phyloP scores from a whole-genome alignment of 2,329 filamentous ascomycete genomes.

The Aureobasidium namibiae region DNA sequence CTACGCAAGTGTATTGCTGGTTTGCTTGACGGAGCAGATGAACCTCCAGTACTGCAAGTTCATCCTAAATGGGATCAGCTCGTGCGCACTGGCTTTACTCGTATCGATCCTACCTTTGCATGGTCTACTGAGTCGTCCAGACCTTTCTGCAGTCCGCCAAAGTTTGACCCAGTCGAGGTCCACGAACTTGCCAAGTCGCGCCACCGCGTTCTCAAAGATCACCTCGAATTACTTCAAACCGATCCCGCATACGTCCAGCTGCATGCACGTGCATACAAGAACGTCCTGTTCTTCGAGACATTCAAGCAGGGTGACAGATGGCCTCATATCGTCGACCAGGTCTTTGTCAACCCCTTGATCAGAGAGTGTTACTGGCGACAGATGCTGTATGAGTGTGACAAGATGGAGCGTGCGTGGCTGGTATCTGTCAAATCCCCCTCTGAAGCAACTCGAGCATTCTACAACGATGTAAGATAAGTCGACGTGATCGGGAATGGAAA shows the following conservation, averaged over 20 bases:
- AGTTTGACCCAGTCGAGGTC: background rate
- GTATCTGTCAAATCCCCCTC: background rate
- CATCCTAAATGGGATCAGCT: background rate
- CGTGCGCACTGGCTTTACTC: background rate
- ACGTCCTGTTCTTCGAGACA: background rate
- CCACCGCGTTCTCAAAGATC: background rate
- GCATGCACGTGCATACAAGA: background rate
- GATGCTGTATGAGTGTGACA: background rate
- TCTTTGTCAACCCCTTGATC: background rate
- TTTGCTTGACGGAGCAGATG: background rate
- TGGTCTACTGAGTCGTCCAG: slow-evolving; percentile 1
- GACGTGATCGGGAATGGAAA: background rate
- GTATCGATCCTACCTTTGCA: background rate
- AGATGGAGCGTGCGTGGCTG: background rate
- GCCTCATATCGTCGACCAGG: background rate
- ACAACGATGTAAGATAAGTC: background rate
- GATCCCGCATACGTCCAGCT: slow-evolving; percentile 3
- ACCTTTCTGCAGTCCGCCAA: background rate
- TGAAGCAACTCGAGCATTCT: background rate
- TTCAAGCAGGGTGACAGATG: background rate
- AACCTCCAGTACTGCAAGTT: background rate
- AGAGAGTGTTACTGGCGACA: slow-evolving; percentile 6
- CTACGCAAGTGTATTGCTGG: background rate
- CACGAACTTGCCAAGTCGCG: background rate
- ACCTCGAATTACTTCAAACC: background rate